Percentiles rank a stretch among this genome's conserved stretches.
Evolutionary conservation across 2,329 filamentous ascomycete species (phyloP).

Genomic region (Fusarium sublunatum): DNA sequence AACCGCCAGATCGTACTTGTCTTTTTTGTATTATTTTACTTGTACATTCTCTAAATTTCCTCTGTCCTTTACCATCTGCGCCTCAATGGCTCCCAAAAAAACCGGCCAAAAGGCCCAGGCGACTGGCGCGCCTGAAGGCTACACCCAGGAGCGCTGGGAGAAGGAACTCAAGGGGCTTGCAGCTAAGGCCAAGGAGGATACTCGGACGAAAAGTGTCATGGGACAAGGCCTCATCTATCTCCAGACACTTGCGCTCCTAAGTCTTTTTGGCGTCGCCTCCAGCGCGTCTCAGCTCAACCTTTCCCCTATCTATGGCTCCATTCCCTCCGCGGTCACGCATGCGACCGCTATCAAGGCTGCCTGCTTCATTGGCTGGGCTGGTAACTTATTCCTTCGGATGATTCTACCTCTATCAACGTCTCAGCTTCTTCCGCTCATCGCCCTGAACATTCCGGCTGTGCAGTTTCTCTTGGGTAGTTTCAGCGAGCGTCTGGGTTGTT

Average conservation of each 20-base stretch:
- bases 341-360: constrained; percentile 71
- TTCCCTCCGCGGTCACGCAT: constrained; percentile 81
- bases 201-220: constrained; percentile 48
- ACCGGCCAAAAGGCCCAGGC: constrained; percentile 30
- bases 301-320: constrained; percentile 88
- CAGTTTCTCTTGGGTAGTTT: constrained; percentile 77
- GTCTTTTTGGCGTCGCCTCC: constrained; percentile 67
- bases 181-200: constrained; percentile 53
- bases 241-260: constrained; percentile 46
- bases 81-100: constrained; percentile 42
- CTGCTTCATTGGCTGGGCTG: constrained; percentile 77
- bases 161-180: constrained; percentile 65
- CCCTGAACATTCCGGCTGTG: constrained; percentile 77
- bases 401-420: constrained; percentile 61
- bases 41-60: constrained; percentile 22
- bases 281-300: constrained; percentile 80
- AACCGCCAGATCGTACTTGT: constrained; percentile 26
- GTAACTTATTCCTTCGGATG: constrained; percentile 65
- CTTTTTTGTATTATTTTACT: constrained; percentile 4
- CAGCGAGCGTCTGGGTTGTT: constrained; percentile 74
- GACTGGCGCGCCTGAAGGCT: constrained; percentile 47
- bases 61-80: neutral
- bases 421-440: constrained; percentile 75
- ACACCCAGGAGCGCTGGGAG: constrained; percentile 65
- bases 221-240: constrained; percentile 57